Evolutionary conservation across 192 early-diverging fungal genomes (phyloP), one percentile per base, ranked within the genome.

Genomic region (Entomortierella chlamydospora): DNA sequence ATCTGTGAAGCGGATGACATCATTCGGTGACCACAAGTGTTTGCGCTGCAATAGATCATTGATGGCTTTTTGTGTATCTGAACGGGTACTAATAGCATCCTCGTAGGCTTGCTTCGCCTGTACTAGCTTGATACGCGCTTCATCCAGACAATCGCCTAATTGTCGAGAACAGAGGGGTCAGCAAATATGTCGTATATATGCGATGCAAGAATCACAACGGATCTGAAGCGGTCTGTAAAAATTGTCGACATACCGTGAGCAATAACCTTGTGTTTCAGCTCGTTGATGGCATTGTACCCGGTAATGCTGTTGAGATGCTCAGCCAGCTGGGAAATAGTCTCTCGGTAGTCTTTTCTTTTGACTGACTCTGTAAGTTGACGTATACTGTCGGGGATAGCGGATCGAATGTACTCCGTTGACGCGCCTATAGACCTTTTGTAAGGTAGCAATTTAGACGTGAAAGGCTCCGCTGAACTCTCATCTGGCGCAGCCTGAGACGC

Each of bases 31-130:
- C 93, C 93, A 94, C 30, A 87, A 64, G 50, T 92, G 90, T 70
- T 94, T 94, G 45, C 93, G 88, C 64, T 94, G 93, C 17, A 94
- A 68, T 7, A 94, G 76, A 25, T 91, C 88, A 70, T 92, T 94
- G 57, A 94, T 93, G 53, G 90, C 91, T 29, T 91, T 88, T 78
- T 94, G 93, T 25, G 87, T 90, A 15, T 80, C 70, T 0, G 91
- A 87, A 10, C 91, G 84, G 2, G 72, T 70, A 11, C 84, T 74
- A 53, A 91, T 85, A 0, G 89, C 85, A n/a, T 83, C 55, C 26
- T 90, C 83, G 61, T 94, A 91, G 0, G 70, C 56, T 25, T 61
- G 42, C 70, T 92, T 94, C 20, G 85, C 79, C 26, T 61, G 62
- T 0, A 61, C 41, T 13, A 79, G n/a, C 17, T 70, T 65, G 62